Percentiles rank a stretch among this genome's conserved stretches.
Evolutionary conservation across 345 rosid genomes (phyloP).

Genomic region (Citrus trifoliata): DNA sequence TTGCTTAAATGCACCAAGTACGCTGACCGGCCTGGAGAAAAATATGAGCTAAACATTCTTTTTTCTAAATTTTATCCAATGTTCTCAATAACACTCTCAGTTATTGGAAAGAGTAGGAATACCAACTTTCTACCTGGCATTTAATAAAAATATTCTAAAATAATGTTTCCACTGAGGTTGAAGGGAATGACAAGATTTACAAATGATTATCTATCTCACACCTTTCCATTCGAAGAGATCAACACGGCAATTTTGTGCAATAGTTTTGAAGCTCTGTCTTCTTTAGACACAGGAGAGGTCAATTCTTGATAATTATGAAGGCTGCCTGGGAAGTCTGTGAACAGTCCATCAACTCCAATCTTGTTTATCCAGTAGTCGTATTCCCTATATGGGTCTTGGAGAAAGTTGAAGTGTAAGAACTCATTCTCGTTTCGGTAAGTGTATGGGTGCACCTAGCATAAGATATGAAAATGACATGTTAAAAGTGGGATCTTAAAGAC

Average conservation of each 20-base stretch:
- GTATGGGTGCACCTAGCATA: constrained; percentile 81
- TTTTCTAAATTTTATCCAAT: neutral
- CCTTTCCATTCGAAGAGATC: constrained; percentile 38
- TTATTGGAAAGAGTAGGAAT: neutral
- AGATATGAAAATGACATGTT: neutral
- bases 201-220: constrained; percentile 10
- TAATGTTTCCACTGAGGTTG: neutral
- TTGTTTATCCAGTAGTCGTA: constrained; percentile 77
- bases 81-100: neutral
- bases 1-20: too few relatives aligned
- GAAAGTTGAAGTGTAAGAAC: constrained; percentile 58
- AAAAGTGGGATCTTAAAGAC: neutral
- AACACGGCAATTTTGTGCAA: constrained; percentile 42
- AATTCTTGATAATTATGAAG: constrained; percentile 62
- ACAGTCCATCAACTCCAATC: constrained; percentile 82
- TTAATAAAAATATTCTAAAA: neutral
- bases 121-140: neutral
- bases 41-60: neutral
- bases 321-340: constrained; percentile 92
- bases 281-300: constrained; percentile 40
- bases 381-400: constrained; percentile 71
- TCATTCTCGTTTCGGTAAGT: constrained; percentile 70
- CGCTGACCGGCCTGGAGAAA: neutral
- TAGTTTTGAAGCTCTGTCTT: constrained; percentile 27
- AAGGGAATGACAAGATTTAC: neutral